Percentiles rank a stretch among this genome's conserved stretches.
Evolutionary conservation across 129 eudicot species (phyloP).

Genomic region (Centaurea solstitialis): DNA sequence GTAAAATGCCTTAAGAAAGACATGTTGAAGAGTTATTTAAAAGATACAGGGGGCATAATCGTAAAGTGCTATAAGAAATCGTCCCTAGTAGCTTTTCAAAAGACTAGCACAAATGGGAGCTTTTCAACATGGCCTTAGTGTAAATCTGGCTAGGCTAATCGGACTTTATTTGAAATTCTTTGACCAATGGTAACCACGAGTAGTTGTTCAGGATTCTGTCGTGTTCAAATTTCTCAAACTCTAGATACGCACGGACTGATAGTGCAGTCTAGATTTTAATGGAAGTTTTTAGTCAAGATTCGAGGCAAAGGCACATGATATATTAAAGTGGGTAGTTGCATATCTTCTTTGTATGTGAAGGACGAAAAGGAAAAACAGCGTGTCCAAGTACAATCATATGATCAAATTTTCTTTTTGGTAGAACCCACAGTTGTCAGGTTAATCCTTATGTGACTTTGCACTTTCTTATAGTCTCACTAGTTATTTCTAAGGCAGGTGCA

Average conservation of each 20-base stretch:
- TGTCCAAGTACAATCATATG: not conserved
- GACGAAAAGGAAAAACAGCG: slow-evolving; percentile 3
- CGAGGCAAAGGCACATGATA: slow-evolving; percentile 9
- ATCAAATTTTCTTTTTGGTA: slow-evolving; percentile 23
- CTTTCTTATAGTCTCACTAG: not conserved
- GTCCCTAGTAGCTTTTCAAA: not conserved
- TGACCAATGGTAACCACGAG: not conserved
- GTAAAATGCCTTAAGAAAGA: not conserved
- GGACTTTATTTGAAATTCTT: not conserved
- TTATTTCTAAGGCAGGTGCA: not conserved
- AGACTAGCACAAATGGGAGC: not conserved
- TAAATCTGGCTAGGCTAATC: not conserved
- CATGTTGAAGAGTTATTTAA: not conserved
- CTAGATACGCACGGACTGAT: not conserved
- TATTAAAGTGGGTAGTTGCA: slow-evolving; percentile 11
- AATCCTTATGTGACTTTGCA: not conserved
- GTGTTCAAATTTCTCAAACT: not conserved
- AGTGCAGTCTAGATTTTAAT: not conserved
- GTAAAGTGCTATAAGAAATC: not conserved
- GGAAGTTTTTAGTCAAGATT: not conserved
- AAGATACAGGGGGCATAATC: not conserved
- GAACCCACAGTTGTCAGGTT: slow-evolving; percentile 20
- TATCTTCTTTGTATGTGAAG: not conserved
- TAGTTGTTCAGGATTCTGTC: not conserved
- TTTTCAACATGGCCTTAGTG: not conserved